Conservation (phyloP, 2,329 filamentous ascomycete species). For the Fusarium gaditjirri region DNA sequence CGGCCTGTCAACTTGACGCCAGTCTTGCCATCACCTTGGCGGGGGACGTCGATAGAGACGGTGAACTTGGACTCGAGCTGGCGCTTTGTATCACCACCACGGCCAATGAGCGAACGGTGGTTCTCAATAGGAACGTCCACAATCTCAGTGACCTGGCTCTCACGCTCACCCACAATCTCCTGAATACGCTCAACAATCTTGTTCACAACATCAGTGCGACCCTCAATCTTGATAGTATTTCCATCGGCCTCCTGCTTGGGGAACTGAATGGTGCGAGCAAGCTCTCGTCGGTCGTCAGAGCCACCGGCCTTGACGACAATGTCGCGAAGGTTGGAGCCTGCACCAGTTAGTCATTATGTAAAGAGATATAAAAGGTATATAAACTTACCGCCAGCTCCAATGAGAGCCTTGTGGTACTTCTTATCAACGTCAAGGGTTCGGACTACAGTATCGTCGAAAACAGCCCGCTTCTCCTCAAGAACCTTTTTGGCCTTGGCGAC, state of each 20-base stretch:
- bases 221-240: slow-evolving; percentile 88
- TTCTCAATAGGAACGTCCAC: slow-evolving; percentile 89
- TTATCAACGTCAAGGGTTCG: slow-evolving; percentile 90
- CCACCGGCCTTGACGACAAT: slow-evolving; percentile 91
- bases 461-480: slow-evolving; percentile 83
- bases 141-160: slow-evolving; percentile 81
- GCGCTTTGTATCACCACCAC: slow-evolving; percentile 87
- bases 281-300: slow-evolving; percentile 83
- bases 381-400: slow-evolving; percentile 85
- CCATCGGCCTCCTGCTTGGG: slow-evolving; percentile 87
- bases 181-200: slow-evolving; percentile 88
- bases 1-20: slow-evolving; percentile 87
- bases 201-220: slow-evolving; percentile 83
- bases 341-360: slow-evolving; percentile 45
- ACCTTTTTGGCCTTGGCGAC: slow-evolving; percentile 93
- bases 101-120: slow-evolving; percentile 90
- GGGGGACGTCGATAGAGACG: slow-evolving; percentile 89
- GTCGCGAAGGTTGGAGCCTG: slow-evolving; percentile 84
- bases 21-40: slow-evolving; percentile 85
- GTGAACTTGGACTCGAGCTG: slow-evolving; percentile 87
- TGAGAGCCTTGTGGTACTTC: slow-evolving; percentile 90
- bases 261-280: slow-evolving; percentile 93
- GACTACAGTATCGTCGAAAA: slow-evolving; percentile 90
- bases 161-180: slow-evolving; percentile 82
- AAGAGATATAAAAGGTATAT: neutral